Conservation (phyloP, 1,284 basidiomycete genomes). For the Rhodotorula sp. region DNA sequence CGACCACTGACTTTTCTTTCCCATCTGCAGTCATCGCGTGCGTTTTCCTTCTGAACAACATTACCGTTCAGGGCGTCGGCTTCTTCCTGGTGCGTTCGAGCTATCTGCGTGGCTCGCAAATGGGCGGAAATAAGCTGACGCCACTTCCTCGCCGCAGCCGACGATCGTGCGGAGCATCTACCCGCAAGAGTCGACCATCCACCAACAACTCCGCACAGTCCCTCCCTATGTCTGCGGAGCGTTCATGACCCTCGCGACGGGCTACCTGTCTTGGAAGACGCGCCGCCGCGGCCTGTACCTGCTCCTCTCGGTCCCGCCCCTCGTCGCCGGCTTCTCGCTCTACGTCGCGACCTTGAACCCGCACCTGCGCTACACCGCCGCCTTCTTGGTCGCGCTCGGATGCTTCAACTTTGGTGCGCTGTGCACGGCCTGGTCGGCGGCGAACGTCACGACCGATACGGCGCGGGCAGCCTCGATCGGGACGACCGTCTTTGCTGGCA, state of each 20-base stretch:
- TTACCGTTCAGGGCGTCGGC: constrained; percentile 43
- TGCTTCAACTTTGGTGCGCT: constrained; percentile 47
- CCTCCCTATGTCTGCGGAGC: constrained; percentile 45
- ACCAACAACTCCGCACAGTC: constrained; percentile 49
- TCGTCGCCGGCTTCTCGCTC: constrained; percentile 24
- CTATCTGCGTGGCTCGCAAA: neutral
- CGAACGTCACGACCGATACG: constrained; percentile 47
- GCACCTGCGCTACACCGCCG: constrained; percentile 42
- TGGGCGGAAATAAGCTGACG: neutral
- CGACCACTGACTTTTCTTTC: no score
- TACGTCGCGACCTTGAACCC: constrained; percentile 21
- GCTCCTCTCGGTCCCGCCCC: constrained; percentile 43
- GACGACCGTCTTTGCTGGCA: constrained; percentile 45
- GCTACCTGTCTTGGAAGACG: constrained; percentile 46
- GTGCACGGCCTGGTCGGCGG: constrained; percentile 33
- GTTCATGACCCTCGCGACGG: constrained; percentile 36
- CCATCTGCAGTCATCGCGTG: constrained; percentile 34
- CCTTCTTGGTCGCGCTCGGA: constrained; percentile 46
- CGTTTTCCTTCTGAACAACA: constrained; percentile 48
- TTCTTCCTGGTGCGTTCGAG: neutral
- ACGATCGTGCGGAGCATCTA: constrained; percentile 49
- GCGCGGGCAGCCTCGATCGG: constrained; percentile 46
- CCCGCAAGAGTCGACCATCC: constrained; percentile 46
- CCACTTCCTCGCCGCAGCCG: neutral
- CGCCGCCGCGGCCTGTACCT: constrained; percentile 44